phyloP scores from a whole-genome alignment of 2,329 filamentous ascomycete species.

The Alternaria alternata region DNA sequence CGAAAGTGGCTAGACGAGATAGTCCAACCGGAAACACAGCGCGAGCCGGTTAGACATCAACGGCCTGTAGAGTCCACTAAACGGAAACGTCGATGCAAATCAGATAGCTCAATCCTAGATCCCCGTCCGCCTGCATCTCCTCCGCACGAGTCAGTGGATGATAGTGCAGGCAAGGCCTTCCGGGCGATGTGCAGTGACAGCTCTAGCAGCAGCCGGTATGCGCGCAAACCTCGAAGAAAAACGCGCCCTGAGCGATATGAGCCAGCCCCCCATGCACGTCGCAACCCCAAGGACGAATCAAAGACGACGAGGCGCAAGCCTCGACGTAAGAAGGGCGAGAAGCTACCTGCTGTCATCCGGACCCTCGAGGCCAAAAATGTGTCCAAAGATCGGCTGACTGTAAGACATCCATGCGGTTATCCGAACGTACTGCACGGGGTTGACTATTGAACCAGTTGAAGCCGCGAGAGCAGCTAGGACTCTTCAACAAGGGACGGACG shows the following conservation, averaged over 20 bases:
- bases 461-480: constrained; percentile 51
- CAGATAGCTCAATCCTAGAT: constrained; percentile 52
- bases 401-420: constrained; percentile 35
- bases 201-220: constrained; percentile 45
- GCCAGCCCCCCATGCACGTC: constrained; percentile 30
- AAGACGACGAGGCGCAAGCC: constrained; percentile 46
- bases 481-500: constrained; percentile 60
- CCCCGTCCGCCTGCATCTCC: constrained; percentile 22
- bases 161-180: constrained; percentile 26
- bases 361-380: constrained; percentile 57
- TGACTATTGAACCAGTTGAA: constrained; percentile 53
- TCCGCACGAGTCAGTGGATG: constrained; percentile 11
- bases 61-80: constrained; percentile 6
- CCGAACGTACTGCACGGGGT: constrained; percentile 14
- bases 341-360: constrained; percentile 48
- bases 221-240: constrained; percentile 56
- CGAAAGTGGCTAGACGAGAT: constrained; percentile 55
- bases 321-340: constrained; percentile 49
- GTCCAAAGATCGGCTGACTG: constrained; percentile 56
- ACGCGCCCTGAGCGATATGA: constrained; percentile 57
- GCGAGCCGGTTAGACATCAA: constrained; percentile 30
- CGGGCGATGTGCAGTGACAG: constrained; percentile 20
- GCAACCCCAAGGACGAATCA: constrained; percentile 35
- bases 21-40: constrained; percentile 42
- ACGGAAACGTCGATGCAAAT: constrained; percentile 41